Evolutionary conservation across 805 yeast species (phyloP).

Genomic region (Yarrowia phangngaensis): DNA sequence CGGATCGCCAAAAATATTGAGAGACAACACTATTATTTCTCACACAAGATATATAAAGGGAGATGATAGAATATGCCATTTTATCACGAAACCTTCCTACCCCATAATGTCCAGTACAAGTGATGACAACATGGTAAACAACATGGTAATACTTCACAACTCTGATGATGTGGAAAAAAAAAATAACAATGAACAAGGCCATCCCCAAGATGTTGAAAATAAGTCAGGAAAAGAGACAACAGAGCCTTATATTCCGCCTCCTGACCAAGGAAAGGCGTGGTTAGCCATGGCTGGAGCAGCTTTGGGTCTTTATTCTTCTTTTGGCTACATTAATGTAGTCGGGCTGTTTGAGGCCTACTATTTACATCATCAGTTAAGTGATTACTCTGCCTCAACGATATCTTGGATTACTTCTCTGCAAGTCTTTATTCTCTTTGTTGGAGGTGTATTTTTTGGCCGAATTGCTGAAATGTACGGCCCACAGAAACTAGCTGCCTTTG

Average conservation of each 20-base stretch:
- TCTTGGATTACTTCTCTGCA: conserved; percentile 63
- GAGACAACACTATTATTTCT: no score
- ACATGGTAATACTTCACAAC: no score
- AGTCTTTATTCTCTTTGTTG: conserved; percentile 40
- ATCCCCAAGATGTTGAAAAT: no score
- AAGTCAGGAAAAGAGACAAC: no score
- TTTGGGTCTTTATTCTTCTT: conserved; percentile 30
- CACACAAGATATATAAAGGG: no score
- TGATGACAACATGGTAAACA: no score
- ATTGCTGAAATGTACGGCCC: conserved; percentile 59
- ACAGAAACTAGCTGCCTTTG: conserved; percentile 44
- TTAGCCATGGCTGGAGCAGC: conserved; percentile 18
- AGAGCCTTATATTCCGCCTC: conserved; percentile 1
- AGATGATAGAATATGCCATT: no score
- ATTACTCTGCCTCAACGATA: conserved; percentile 47
- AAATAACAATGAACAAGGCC: no score
- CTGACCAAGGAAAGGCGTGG: conserved; percentile 8
- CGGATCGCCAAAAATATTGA: no score
- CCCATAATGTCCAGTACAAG: no score
- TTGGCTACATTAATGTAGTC: conserved; percentile 63
- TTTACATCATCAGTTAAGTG: conserved; percentile 48
- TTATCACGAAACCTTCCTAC: no score
- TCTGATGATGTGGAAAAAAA: no score
- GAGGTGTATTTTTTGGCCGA: conserved; percentile 50
- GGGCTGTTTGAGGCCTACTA: conserved; percentile 62